Percentiles rank a stretch among this genome's conserved stretches.
phyloP scores from a whole-genome alignment of 305 asterid genomes.

The Coffea humblotiana region DNA sequence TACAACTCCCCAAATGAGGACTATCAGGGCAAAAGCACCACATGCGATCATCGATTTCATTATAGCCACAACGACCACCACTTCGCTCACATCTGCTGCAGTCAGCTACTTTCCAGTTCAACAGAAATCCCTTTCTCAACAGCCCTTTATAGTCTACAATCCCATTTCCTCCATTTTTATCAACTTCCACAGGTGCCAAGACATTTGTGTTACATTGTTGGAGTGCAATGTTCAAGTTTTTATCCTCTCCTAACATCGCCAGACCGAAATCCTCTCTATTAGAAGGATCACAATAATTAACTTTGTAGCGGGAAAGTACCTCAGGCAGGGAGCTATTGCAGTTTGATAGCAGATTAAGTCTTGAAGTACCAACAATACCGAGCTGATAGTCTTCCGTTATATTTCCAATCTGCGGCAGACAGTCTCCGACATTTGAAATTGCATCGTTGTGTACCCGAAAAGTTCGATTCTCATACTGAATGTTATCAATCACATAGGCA shows the following conservation, averaged over 20 bases:
- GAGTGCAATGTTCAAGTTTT: constrained; percentile 15
- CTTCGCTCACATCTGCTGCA: constrained; percentile 41
- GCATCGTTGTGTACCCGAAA: constrained; percentile 9
- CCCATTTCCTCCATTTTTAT: constrained; percentile 17
- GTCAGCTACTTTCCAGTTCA: constrained; percentile 45
- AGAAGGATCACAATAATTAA: constrained; percentile 20
- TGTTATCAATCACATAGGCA: constrained; percentile 12
- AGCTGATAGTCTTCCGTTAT: not conserved
- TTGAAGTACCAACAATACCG: not conserved
- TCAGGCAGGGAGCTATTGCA: constrained; percentile 23
- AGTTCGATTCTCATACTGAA: not conserved
- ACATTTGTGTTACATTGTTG: constrained; percentile 29
- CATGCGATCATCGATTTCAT: constrained; percentile 3
- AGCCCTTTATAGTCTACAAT: constrained; percentile 14
- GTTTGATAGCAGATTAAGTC: constrained; percentile 40
- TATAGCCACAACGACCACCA: constrained; percentile 52
- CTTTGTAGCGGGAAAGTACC: not conserved
- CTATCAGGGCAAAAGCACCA: constrained; percentile 52
- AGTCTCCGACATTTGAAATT: not conserved
- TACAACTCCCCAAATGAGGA: constrained; percentile 42
- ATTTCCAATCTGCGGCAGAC: constrained; percentile 23
- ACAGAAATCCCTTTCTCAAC: constrained; percentile 47
- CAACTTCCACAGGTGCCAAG: constrained; percentile 38
- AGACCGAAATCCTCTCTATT: constrained; percentile 4
- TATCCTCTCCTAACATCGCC: constrained; percentile 31